Percentiles rank a stretch among this genome's conserved stretches.
Conservation (phyloP, 2,329 filamentous ascomycete species). For the Saccharata proteae region DNA sequence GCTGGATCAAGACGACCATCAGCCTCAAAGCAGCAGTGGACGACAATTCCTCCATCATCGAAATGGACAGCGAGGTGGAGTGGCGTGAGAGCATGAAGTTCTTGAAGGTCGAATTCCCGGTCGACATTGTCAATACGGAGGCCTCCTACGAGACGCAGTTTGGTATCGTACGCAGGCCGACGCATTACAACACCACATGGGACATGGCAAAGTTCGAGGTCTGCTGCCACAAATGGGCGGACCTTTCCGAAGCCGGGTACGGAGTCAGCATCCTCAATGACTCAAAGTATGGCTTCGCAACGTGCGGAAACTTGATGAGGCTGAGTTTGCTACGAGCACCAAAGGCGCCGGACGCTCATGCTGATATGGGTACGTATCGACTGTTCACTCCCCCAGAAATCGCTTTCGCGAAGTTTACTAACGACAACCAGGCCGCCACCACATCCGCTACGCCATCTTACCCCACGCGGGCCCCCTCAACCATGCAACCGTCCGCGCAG, state of each 20-base stretch:
- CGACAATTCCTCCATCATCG: slow-evolving; percentile 56
- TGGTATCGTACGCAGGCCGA: slow-evolving; percentile 76
- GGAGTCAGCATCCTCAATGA: slow-evolving; percentile 91
- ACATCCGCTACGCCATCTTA: slow-evolving; percentile 80
- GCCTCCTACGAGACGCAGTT: slow-evolving; percentile 94
- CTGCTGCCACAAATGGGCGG: slow-evolving; percentile 89
- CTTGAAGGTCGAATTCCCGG: slow-evolving; percentile 96
- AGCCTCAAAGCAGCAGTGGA: slow-evolving; percentile 59
- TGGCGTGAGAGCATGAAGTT: slow-evolving; percentile 98
- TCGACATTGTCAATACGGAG: slow-evolving; percentile 80
- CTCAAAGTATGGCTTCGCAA: slow-evolving; percentile 92
- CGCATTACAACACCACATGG: slow-evolving; percentile 96
- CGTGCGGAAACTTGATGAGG: slow-evolving; percentile 78
- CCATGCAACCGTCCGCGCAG: slow-evolving; percentile 64
- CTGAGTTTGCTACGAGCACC: slow-evolving; percentile 74
- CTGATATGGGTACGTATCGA: slow-evolving; percentile 59
- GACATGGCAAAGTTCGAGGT: slow-evolving; percentile 98
- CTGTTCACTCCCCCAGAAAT: background rate
- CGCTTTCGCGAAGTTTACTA: too few relatives aligned
- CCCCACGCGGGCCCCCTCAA: slow-evolving; percentile 67
- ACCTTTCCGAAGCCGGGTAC: slow-evolving; percentile 76
- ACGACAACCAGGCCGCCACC: slow-evolving; percentile 44
- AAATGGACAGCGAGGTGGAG: slow-evolving; percentile 77
- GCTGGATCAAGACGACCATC: slow-evolving; percentile 77
- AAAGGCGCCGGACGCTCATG: slow-evolving; percentile 85